phyloP scores from a whole-genome alignment of 1,139 yeast genomes.

The Suhomyces maxii region DNA sequence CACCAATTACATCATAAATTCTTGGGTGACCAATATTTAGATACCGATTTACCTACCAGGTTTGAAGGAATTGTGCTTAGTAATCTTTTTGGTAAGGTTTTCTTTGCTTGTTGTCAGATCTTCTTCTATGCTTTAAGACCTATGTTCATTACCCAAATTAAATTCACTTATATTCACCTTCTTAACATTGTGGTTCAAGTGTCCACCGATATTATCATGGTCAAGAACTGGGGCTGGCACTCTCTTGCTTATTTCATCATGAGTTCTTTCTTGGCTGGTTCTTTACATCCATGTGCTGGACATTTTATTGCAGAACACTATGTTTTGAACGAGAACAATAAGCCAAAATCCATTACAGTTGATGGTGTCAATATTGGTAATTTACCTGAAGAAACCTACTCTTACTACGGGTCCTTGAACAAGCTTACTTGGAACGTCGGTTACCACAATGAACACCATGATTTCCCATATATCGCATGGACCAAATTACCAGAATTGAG shows the following conservation, averaged over 20 bases:
- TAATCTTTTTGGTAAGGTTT: slow-evolving; percentile 80
- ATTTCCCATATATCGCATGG: slow-evolving; percentile 94
- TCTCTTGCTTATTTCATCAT: slow-evolving; percentile 66
- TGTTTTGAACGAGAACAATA: slow-evolving; percentile 63
- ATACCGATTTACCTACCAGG: slow-evolving; percentile 83
- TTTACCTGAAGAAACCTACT: slow-evolving; percentile 76
- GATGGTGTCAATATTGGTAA: slow-evolving; percentile 27
- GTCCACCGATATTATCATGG: slow-evolving; percentile 55
- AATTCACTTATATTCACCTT: slow-evolving; percentile 72
- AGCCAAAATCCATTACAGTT: slow-evolving; percentile 21
- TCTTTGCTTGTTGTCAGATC: slow-evolving; percentile 87
- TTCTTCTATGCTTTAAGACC: slow-evolving; percentile 89
- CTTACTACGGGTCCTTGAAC: slow-evolving; percentile 83
- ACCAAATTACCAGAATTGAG: slow-evolving; percentile 68
- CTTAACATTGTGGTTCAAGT: slow-evolving; percentile 66
- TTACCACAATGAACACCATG: slow-evolving; percentile 92
- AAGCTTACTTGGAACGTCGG: slow-evolving; percentile 88
- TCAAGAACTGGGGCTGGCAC: slow-evolving; percentile 61
- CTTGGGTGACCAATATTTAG: slow-evolving; percentile 80
- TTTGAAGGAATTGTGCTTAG: slow-evolving; percentile 75
- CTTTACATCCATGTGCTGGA: slow-evolving; percentile 92
- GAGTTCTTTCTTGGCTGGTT: slow-evolving; percentile 86
- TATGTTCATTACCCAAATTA: slow-evolving; percentile 75
- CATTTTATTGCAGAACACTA: slow-evolving; percentile 95
- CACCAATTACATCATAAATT: slow-evolving; percentile 91